phyloP scores from a whole-genome alignment of 371 early-diverging fungal genomes.

The Mucor sp. region DNA sequence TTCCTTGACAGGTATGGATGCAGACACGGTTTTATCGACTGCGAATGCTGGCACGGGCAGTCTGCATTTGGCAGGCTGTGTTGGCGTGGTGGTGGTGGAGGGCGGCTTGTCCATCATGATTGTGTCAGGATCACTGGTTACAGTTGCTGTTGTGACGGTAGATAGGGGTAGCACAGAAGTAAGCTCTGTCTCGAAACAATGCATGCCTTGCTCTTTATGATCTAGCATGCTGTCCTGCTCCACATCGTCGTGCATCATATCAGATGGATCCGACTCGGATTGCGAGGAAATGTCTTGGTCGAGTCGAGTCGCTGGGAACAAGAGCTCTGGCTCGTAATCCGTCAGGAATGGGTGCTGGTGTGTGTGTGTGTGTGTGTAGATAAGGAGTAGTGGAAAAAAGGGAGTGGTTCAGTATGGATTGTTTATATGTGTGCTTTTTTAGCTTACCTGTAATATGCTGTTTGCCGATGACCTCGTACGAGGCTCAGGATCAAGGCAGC shows the following conservation, averaged over 20 bases:
- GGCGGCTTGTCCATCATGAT: not conserved
- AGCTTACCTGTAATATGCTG: constrained; percentile 36
- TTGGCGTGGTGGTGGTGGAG: not conserved
- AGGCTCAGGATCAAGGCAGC: constrained; percentile 46
- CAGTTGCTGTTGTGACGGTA: not conserved
- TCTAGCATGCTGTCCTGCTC: constrained; percentile 27
- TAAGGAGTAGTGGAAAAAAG: not conserved
- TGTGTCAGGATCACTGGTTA: not conserved
- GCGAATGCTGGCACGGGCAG: constrained; percentile 43
- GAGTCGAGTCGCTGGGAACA: constrained; percentile 35
- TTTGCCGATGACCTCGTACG: constrained; percentile 35
- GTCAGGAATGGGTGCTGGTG: constrained; percentile 42
- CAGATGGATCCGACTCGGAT: constrained; percentile 25
- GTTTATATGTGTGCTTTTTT: not conserved
- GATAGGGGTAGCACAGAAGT: constrained; percentile 8
- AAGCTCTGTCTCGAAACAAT: constrained; percentile 26
- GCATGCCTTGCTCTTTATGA: constrained; percentile 26
- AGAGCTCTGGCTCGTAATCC: constrained; percentile 40
- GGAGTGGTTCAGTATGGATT: not conserved
- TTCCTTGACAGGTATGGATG: constrained; percentile 34
- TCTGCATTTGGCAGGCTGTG: constrained; percentile 29
- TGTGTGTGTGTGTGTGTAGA: no score
- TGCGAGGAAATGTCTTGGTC: constrained; percentile 15
- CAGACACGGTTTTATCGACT: constrained; percentile 26
- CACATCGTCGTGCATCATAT: constrained; percentile 18